Evolutionary conservation across 2,329 filamentous ascomycete genomes (phyloP).

Genomic region (Monilinia aucupariae): DNA sequence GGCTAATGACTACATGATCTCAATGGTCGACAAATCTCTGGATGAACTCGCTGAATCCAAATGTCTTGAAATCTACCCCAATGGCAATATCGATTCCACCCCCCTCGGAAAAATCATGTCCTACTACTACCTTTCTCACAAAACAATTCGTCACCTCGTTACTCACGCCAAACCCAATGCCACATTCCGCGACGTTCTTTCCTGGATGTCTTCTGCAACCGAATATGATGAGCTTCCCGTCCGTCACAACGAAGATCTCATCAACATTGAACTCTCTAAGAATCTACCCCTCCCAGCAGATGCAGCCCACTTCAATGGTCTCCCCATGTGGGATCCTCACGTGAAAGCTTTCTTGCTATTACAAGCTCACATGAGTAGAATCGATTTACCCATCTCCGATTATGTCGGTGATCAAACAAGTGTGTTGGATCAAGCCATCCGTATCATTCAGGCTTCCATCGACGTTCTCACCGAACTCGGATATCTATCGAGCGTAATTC

Average conservation of each 20-base stretch:
- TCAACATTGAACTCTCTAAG: constrained; percentile 83
- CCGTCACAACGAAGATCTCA: constrained; percentile 94
- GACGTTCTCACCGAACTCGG: constrained; percentile 91
- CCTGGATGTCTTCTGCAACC: constrained; percentile 88
- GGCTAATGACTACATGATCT: constrained; percentile 92
- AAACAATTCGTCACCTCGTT: constrained; percentile 82
- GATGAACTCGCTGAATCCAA: constrained; percentile 75
- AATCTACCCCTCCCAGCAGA: constrained; percentile 59
- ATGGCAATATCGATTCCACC: constrained; percentile 84
- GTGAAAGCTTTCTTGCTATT: constrained; percentile 92
- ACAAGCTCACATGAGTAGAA: constrained; percentile 90
- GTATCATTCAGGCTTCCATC: constrained; percentile 92
- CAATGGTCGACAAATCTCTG: constrained; percentile 83
- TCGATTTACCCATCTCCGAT: constrained; percentile 89
- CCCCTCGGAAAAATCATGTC: constrained; percentile 97
- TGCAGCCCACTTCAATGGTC: constrained; percentile 42
- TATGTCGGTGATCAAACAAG: constrained; percentile 90
- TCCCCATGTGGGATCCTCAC: constrained; percentile 98
- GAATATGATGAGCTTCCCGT: constrained; percentile 98
- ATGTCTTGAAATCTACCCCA: constrained; percentile 76
- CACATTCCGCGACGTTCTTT: constrained; percentile 73
- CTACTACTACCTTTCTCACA: constrained; percentile 97
- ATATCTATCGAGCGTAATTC: constrained; percentile 67
- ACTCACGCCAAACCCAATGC: constrained; percentile 69
- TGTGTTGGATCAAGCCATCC: constrained; percentile 91